These are phyloP conservation scores for Porcisia hertigi DNA, from an alignment of 208 protist species.

Conservation along the genomic window DNA sequence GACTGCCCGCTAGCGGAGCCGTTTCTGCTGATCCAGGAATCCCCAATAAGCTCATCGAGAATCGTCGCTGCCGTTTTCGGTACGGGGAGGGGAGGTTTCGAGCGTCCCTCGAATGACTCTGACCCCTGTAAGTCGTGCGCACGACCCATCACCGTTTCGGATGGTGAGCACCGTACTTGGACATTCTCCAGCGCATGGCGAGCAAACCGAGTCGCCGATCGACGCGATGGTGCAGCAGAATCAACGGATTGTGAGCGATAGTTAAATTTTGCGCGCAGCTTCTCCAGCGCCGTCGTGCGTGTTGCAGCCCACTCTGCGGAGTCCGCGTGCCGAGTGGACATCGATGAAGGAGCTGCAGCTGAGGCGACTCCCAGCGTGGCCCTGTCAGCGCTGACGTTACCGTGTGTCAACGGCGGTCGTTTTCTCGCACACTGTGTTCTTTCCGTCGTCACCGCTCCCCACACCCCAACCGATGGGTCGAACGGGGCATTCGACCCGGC, in stretches of 20 bases:
- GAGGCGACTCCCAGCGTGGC: not conserved
- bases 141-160: not conserved
- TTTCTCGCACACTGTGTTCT: not conserved
- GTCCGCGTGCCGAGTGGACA: constrained; percentile 8
- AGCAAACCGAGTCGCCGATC: not conserved
- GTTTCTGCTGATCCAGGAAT: not conserved
- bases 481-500: not conserved
- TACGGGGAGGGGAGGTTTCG: not conserved
- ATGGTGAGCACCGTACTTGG: not conserved
- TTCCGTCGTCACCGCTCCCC: constrained; percentile 6
- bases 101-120: not conserved
- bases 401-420: not conserved
- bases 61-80: constrained; percentile 5
- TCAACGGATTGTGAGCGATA: not conserved
- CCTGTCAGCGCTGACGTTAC: not conserved
- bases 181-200: not conserved
- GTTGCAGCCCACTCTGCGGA: constrained; percentile 42
- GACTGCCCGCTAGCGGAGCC: not conserved
- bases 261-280: constrained; percentile 43
- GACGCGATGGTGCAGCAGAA: not conserved
- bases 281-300: constrained; percentile 41
- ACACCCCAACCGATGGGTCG: constrained; percentile 10
- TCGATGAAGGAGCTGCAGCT: not conserved
- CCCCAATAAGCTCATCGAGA: constrained; percentile 3
- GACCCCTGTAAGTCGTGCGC: not conserved